These are phyloP conservation scores for Aspergillus ruber DNA, from an alignment of 2,329 filamentous ascomycete species.

Conservation along the genomic window DNA sequence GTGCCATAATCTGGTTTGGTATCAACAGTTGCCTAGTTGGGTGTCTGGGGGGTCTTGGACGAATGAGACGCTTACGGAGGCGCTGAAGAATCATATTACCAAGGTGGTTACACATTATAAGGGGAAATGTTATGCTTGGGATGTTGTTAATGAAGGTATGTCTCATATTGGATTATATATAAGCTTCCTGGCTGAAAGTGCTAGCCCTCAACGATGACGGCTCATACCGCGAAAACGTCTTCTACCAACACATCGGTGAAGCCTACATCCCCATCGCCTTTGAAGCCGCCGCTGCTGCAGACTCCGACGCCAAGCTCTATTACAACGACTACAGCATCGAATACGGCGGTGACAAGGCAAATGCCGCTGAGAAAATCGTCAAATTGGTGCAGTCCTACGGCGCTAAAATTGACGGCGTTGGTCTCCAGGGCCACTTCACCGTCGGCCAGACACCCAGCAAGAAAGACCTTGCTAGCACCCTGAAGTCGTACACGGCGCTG, in stretches of 20 bases:
- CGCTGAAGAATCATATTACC: conserved; percentile 45
- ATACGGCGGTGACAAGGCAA: conserved; percentile 29
- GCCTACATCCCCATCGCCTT: conserved; percentile 44
- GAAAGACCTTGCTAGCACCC: conserved; percentile 32
- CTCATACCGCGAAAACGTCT: conserved; percentile 38
- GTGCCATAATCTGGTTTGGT: conserved; percentile 57
- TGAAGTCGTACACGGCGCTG: conserved; percentile 33
- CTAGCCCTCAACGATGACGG: conserved; percentile 44
- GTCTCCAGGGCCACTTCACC: conserved; percentile 37
- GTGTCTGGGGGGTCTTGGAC: conserved; percentile 50
- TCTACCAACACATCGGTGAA: conserved; percentile 38
- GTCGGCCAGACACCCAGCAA: conserved; percentile 38
- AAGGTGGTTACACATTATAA: conserved; percentile 31
- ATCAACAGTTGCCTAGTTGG: conserved; percentile 45
- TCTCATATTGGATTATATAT: too few species aligned
- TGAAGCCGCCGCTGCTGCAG: conserved; percentile 47
- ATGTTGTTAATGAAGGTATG: conserved; percentile 35
- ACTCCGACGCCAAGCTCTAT: conserved; percentile 48
- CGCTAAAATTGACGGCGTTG: conserved; percentile 44
- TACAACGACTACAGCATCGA: conserved; percentile 43
- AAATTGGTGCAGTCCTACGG: conserved; percentile 32
- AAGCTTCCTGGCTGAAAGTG: too few species aligned
- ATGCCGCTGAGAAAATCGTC: conserved; percentile 30
- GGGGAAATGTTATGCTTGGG: conserved; percentile 33
- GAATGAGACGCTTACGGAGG: conserved; percentile 49